phyloP scores from a whole-genome alignment of 2,329 filamentous ascomycete genomes.

The Leptographium lundbergii region DNA sequence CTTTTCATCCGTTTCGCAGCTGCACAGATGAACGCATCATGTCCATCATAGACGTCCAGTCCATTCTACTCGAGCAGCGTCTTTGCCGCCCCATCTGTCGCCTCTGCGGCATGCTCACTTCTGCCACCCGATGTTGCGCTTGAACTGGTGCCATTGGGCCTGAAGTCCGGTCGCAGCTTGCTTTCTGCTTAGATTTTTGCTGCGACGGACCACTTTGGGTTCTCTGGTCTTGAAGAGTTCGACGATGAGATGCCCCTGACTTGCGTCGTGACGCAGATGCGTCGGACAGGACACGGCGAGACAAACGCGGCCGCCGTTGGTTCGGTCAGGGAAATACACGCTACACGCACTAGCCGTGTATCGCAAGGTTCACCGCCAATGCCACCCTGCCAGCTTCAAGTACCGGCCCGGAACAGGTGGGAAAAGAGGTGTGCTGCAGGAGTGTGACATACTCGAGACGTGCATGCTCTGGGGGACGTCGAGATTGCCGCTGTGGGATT shows the following conservation, averaged over 20 bases:
- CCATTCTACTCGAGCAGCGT: background rate
- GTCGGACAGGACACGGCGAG: constrained; percentile 4
- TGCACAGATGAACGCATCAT: background rate
- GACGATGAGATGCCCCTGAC: background rate
- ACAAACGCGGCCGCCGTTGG: background rate
- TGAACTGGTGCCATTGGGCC: background rate
- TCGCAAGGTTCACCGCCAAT: background rate
- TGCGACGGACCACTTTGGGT: background rate
- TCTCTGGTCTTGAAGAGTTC: background rate
- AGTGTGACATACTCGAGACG: background rate
- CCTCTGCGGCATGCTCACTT: background rate
- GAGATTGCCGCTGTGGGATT: background rate
- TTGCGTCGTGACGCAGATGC: constrained; percentile 11
- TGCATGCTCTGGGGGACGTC: background rate
- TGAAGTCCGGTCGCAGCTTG: background rate
- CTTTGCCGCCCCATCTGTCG: background rate
- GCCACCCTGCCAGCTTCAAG: background rate
- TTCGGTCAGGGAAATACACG: background rate
- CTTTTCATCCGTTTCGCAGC: constrained; percentile 1
- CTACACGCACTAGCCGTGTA: background rate
- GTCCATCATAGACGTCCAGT: background rate
- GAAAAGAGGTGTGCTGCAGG: background rate
- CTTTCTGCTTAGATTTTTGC: background rate
- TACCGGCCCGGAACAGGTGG: background rate
- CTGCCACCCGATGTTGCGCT: background rate